These are phyloP conservation scores for Graphilbum fragrans DNA, from an alignment of 2,329 filamentous ascomycete species.

Conservation along the genomic window DNA sequence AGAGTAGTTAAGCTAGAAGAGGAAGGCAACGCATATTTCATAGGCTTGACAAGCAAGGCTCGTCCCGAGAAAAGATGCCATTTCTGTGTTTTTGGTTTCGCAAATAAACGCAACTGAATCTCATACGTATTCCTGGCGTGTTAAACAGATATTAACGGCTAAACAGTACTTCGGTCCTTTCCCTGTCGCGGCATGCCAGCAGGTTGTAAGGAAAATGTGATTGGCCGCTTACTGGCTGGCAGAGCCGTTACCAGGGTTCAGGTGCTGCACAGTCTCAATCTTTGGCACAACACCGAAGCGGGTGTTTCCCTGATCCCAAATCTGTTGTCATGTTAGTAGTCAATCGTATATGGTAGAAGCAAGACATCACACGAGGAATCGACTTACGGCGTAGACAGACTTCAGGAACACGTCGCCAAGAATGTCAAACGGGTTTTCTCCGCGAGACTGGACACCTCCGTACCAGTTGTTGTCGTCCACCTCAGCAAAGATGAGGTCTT, in stretches of 20 bases:
- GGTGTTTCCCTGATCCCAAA: constrained; percentile 50
- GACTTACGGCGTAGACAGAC: constrained; percentile 48
- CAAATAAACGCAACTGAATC: no score
- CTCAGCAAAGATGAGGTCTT: constrained; percentile 47
- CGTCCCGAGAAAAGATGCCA: no score
- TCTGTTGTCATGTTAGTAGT: constrained; percentile 20
- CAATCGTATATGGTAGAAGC: background rate
- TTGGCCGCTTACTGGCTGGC: background rate
- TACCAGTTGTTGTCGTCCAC: constrained; percentile 43
- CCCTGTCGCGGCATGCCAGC: background rate
- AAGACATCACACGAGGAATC: background rate
- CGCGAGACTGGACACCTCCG: constrained; percentile 54
- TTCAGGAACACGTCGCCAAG: constrained; percentile 53
- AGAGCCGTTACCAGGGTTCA: constrained; percentile 11
- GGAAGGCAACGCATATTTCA: no score
- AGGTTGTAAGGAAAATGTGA: background rate
- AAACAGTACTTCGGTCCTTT: no score
- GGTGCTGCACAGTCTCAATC: constrained; percentile 24
- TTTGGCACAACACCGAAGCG: constrained; percentile 49
- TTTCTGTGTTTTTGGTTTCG: no score
- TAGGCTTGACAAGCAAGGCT: no score
- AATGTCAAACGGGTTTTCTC: constrained; percentile 47
- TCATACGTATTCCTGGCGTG: no score
- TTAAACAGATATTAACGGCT: no score
- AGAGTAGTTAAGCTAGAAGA: no score